Percentiles rank a stretch among this genome's conserved stretches.
Evolutionary conservation across 2,329 filamentous ascomycete genomes (phyloP).

Genomic region (Nemania abortiva): DNA sequence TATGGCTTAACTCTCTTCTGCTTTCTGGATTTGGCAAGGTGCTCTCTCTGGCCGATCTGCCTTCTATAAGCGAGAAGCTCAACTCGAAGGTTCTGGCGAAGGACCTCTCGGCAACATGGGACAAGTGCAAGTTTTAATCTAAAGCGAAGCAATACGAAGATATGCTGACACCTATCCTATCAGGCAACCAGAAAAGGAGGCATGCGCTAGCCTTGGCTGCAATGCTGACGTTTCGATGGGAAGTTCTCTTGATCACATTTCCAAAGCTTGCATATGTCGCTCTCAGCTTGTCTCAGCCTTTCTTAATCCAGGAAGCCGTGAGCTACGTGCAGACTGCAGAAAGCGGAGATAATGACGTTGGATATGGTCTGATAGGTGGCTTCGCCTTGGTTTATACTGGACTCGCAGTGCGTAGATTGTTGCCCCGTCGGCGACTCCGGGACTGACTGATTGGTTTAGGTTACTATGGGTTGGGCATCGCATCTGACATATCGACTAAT

Average conservation of each 20-base stretch:
- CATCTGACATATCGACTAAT: slow-evolving; percentile 33
- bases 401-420: slow-evolving; percentile 22
- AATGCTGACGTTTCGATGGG: slow-evolving; percentile 21
- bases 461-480: slow-evolving; percentile 30
- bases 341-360: slow-evolving; percentile 2
- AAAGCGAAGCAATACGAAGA: not conserved
- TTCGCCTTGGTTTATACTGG: slow-evolving; percentile 34
- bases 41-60: slow-evolving; percentile 27
- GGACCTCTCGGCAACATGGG: slow-evolving; percentile 22
- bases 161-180: slow-evolving; percentile 3
- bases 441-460: not conserved
- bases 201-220: slow-evolving; percentile 27
- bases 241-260: slow-evolving; percentile 18
- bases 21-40: slow-evolving; percentile 29
- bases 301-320: slow-evolving; percentile 28
- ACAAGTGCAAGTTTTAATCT: slow-evolving; percentile 10
- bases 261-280: slow-evolving; percentile 29
- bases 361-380: slow-evolving; percentile 28
- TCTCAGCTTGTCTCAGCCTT: slow-evolving; percentile 31
- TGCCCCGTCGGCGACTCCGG: too few species aligned
- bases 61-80: slow-evolving; percentile 32
- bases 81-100: slow-evolving; percentile 17
- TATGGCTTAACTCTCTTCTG: slow-evolving; percentile 32
- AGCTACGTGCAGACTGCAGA: slow-evolving; percentile 19
- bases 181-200: slow-evolving; percentile 24